phyloP scores from a whole-genome alignment of 2,329 filamentous ascomycete species.

The Colletotrichum tropicale region DNA sequence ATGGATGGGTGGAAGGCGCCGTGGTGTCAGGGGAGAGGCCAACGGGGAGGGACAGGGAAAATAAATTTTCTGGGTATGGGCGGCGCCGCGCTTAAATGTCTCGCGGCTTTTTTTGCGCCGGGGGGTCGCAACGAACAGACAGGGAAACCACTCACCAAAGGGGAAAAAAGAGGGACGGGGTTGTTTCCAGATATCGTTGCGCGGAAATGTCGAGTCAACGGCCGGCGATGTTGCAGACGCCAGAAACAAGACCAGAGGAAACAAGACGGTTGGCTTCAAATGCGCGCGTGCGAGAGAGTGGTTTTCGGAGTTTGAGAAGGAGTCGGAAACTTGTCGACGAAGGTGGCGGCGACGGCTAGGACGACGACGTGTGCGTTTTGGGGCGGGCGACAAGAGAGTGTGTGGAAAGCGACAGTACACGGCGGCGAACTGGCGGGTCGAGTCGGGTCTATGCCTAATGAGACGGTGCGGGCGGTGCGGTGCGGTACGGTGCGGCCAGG shows the following conservation, averaged over 20 bases:
- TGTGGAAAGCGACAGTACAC: constrained; percentile 2
- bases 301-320: background rate
- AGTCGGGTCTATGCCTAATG: constrained; percentile 7
- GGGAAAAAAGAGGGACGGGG: constrained; percentile 18
- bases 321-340: background rate
- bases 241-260: background rate
- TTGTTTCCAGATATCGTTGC: background rate
- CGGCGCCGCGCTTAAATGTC: constrained; percentile 22
- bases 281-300: background rate
- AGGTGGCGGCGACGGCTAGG: background rate
- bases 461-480: background rate
- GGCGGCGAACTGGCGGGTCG: constrained; percentile 16
- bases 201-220: background rate
- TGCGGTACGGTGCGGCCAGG: background rate
- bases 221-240: background rate
- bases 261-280: background rate
- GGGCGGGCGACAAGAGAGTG: background rate
- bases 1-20: constrained; percentile 19
- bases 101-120: constrained; percentile 22
- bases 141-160: constrained; percentile 21
- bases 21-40: constrained; percentile 22
- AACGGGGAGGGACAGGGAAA: constrained; percentile 20
- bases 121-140: constrained; percentile 12
- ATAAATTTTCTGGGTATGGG: constrained; percentile 20
- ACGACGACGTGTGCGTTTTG: constrained; percentile 15